phyloP scores from a whole-genome alignment of 2,329 filamentous ascomycete genomes.

The Cladophialophora immunda region DNA sequence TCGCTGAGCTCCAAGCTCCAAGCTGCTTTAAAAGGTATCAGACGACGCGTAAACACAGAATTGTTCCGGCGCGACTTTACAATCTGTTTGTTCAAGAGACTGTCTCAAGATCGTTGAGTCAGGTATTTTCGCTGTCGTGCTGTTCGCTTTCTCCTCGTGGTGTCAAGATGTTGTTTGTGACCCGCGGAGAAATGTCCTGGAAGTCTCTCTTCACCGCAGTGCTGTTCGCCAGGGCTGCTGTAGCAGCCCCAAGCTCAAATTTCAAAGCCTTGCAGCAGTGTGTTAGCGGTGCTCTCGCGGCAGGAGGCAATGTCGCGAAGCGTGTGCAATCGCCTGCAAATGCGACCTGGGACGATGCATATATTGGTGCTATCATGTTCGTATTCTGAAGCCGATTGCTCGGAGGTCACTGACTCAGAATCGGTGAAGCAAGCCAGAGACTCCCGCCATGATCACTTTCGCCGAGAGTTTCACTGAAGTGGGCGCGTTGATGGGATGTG shows the following conservation, averaged over 20 bases:
- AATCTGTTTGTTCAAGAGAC: neutral
- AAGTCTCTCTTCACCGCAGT: conserved; percentile 12
- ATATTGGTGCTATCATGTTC: conserved; percentile 3
- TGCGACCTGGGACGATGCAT: conserved; percentile 4
- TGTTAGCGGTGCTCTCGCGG: conserved; percentile 5
- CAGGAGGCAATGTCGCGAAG: neutral
- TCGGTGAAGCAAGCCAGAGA: neutral
- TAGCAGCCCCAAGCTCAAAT: neutral
- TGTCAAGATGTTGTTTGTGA: neutral
- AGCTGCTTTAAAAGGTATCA: neutral
- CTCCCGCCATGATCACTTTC: conserved; percentile 3
- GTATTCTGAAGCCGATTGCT: neutral
- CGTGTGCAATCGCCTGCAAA: conserved; percentile 1
- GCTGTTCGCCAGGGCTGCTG: neutral
- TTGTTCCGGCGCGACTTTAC: neutral
- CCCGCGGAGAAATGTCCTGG: neutral
- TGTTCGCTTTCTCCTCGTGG: neutral
- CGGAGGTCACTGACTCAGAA: neutral
- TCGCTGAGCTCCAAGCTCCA: neutral
- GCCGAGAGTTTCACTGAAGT: conserved; percentile 4
- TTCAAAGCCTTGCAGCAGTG: conserved; percentile 2
- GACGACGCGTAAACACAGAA: neutral
- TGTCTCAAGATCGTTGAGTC: neutral
- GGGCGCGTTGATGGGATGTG: conserved; percentile 7
- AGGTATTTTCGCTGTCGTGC: neutral